Base-by-base conservation (phyloP, 2,329 filamentous ascomycete species). In the Dactylellina cionopaga region DNA sequence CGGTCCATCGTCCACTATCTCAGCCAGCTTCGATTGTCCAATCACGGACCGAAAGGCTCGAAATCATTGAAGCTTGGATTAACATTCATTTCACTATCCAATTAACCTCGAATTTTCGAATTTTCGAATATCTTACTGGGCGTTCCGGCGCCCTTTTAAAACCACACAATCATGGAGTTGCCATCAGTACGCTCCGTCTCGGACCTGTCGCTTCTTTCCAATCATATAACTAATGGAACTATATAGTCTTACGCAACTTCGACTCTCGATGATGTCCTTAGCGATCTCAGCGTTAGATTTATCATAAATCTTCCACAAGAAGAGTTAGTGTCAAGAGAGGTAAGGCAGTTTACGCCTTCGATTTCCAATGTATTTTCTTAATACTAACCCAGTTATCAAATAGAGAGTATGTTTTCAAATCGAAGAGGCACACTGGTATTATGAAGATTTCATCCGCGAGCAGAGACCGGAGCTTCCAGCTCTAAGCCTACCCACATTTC, bases 381-480 rank as follows among this genome's bases (percentile, higher is more conserved):
- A 13, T 31, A 13, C 43, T 71, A 52, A 64, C 24, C 9, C n/a
- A 11, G 22, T 17, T 17, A 7, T 41, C 27, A 11, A 29, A 15
- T 35, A 77, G 79, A 90, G 95, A 79, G 95, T 99, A 82, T 98
- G 94, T 82, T 99, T 99, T 81, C 93, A 98, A 82, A 91, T 99
- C 77, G 95, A 99, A 82, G 96, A 99, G 82, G 95, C 95, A 77
- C 96, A 99, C 88, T 99, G 95, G 95, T 99, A 96, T 82, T 99
- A 99, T 87, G 95, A 99, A 84, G 95, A 99, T 82, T 99, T 99
- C 80, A 92, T 99, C 80, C 91, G 95, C 49, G 93, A 94, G 37
- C 84, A 95, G 75, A 55, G 49, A 25, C 89, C 92, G 56, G 86
- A 86, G 37, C 85, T 99, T 9, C 95, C 95, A 3, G 68, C 64